phyloP scores from a whole-genome alignment of 768 basidiomycete species.

The Suillus hirtellus region DNA sequence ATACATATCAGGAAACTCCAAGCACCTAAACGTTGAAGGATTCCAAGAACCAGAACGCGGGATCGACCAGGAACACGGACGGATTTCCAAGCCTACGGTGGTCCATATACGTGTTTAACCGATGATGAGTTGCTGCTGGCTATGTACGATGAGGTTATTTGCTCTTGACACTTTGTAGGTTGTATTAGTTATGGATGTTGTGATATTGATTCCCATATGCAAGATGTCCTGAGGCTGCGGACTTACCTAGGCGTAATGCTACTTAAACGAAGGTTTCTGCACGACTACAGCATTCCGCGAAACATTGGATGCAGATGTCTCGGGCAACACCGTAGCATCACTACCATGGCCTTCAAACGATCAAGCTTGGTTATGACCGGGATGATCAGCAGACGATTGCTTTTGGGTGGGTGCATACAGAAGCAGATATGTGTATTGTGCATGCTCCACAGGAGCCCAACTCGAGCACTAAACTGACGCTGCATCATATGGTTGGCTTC shows the following conservation, averaged over 20 bases:
- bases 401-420: too few species aligned
- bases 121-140: not conserved
- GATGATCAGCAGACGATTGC: too few species aligned
- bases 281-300: not conserved
- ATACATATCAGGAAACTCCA: not conserved
- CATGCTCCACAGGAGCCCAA: not conserved
- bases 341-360: not conserved
- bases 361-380: too few species aligned
- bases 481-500: not conserved
- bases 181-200: not conserved
- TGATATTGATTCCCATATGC: not conserved
- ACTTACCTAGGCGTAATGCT: not conserved
- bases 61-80: not conserved
- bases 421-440: not conserved
- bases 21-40: not conserved
- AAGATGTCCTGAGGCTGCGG: not conserved
- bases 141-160: not conserved
- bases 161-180: not conserved
- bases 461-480: not conserved
- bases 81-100: not conserved
- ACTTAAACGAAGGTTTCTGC: not conserved
- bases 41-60: not conserved
- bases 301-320: not conserved
- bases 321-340: not conserved
- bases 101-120: not conserved